phyloP scores from a whole-genome alignment of 331 rosid species.

The Phaseolus coccineus region DNA sequence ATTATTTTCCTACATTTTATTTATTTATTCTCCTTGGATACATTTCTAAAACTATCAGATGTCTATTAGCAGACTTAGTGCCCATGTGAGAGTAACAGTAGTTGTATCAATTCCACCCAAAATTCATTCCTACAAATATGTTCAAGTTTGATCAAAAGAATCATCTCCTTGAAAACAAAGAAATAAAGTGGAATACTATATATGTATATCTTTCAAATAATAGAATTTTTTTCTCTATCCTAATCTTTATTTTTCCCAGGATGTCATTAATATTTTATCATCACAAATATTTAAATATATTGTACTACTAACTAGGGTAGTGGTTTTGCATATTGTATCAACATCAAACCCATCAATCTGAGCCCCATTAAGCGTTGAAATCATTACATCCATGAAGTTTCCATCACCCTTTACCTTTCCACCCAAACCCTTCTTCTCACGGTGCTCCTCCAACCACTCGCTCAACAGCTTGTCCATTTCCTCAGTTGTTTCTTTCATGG shows the following conservation, averaged over 20 bases:
- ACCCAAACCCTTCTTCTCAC: neutral
- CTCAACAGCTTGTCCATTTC: slow-evolving; percentile 43
- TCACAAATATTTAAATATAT: no score
- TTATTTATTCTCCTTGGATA: no score
- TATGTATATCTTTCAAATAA: no score
- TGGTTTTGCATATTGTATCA: slow-evolving; percentile 50
- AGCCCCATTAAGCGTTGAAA: slow-evolving; percentile 27
- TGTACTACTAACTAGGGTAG: slow-evolving; percentile 38
- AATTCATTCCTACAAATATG: neutral
- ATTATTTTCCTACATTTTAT: no score
- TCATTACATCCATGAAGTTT: slow-evolving; percentile 64
- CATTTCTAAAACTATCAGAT: no score
- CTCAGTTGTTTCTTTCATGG: slow-evolving; percentile 40
- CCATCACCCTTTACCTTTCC: neutral
- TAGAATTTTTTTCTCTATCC: neutral
- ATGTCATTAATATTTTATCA: neutral
- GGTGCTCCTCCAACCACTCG: slow-evolving; percentile 56
- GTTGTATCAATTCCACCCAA: neutral
- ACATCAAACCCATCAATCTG: slow-evolving; percentile 19
- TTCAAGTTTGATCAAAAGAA: no score
- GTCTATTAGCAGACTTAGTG: neutral
- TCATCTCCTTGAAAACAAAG: no score
- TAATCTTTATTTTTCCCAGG: neutral
- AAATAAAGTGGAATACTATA: no score
- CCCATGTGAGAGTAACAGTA: neutral